Evolutionary conservation across 495 filamentous ascomycete genomes (phyloP).

Genomic region (Penicillium simplicissimum): DNA sequence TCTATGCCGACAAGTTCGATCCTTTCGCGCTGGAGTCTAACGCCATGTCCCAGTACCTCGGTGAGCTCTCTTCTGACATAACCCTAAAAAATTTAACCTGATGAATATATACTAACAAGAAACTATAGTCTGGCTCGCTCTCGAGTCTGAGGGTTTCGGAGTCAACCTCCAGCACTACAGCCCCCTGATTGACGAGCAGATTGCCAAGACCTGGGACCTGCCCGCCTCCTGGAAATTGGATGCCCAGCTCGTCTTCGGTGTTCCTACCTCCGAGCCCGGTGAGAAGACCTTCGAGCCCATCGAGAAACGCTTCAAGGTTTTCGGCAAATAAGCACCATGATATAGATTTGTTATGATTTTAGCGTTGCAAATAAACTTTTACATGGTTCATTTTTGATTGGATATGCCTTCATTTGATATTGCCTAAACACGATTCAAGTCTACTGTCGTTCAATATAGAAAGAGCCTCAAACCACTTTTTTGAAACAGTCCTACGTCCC

Average conservation of each 20-base stretch:
- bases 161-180: constrained; percentile 59
- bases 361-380: neutral
- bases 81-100: neutral
- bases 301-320: constrained; percentile 47
- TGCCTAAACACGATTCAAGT: neutral
- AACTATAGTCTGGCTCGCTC: constrained; percentile 48
- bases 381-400: neutral
- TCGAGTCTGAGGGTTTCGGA: constrained; percentile 51
- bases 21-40: constrained; percentile 50
- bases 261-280: constrained; percentile 32
- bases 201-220: constrained; percentile 45
- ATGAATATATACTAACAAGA: constrained; percentile 12
- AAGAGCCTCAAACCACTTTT: too few relatives aligned
- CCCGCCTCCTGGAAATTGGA: constrained; percentile 49
- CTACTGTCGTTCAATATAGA: too few relatives aligned
- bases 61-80: constrained; percentile 22
- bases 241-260: constrained; percentile 55
- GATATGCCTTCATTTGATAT: neutral
- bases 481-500: too few relatives aligned
- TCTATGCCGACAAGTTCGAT: constrained; percentile 52
- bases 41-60: constrained; percentile 54
- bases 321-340: constrained; percentile 32
- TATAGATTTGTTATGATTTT: neutral
- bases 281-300: constrained; percentile 43
- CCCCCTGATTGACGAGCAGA: constrained; percentile 47